Percentiles rank a stretch among this genome's conserved stretches.
Conservation (phyloP, 2,329 filamentous ascomycete species). For the Hypoxylon sp. region DNA sequence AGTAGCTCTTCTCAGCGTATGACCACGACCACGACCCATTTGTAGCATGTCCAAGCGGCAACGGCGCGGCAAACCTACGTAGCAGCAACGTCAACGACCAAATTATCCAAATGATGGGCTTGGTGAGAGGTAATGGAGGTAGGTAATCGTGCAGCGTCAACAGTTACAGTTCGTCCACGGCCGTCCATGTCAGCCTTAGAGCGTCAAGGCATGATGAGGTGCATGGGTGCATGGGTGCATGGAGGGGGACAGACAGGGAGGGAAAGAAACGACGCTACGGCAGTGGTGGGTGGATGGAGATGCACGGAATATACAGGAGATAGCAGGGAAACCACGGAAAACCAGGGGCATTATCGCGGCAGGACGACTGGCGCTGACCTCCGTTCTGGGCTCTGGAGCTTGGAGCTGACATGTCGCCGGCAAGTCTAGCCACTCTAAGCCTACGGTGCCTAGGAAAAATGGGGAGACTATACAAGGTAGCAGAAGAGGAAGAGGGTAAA, state of each 20-base stretch:
- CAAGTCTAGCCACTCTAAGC: conserved; percentile 32
- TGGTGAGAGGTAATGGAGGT: conserved; percentile 21
- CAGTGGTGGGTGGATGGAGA: conserved; percentile 27
- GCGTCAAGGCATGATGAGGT: conserved; percentile 39
- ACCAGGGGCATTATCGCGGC: conserved; percentile 24
- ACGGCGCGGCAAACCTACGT: conserved; percentile 35
- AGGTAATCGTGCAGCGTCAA: conserved; percentile 36
- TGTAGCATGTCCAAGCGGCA: conserved; percentile 43
- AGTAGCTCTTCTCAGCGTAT: conserved; percentile 31
- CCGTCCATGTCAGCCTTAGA: conserved; percentile 40
- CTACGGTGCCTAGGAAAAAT: conserved; percentile 25
- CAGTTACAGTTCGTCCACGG: conserved; percentile 25
- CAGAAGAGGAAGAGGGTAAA: conserved; percentile 22
- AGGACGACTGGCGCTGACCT: conserved; percentile 26
- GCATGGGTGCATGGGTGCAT: conserved; percentile 32
- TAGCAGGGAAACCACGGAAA: not conserved
- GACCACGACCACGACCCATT: conserved; percentile 39
- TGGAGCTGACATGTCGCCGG: conserved; percentile 33
- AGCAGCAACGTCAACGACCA: conserved; percentile 26
- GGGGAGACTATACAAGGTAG: conserved; percentile 28
- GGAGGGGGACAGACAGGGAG: conserved; percentile 4
- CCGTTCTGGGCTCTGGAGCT: conserved; percentile 3
- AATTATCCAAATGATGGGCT: conserved; percentile 29
- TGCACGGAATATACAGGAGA: conserved; percentile 36
- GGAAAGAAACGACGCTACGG: conserved; percentile 10